Evolutionary conservation across 257 asterid genomes (phyloP), one percentile per base, ranked within the genome.

Genomic region (Fraxinus americana): DNA sequence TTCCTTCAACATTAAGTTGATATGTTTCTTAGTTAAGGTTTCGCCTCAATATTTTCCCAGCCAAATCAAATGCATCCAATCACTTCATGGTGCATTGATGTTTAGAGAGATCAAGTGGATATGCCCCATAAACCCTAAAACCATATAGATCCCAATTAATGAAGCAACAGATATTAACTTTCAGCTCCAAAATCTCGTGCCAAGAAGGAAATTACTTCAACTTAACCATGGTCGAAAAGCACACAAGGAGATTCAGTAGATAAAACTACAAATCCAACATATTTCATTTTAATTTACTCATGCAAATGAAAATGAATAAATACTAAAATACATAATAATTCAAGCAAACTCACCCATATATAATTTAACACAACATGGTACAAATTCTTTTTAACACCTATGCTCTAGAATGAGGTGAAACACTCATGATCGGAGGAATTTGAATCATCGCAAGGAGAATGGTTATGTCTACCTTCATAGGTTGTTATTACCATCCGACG

Each of bases 391-490:
- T 7, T 38, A 21, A 61, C 68, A 23, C 25, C 32, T 61, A 61
- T 61, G 34, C 32, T 23, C 68, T 61, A 61, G 68, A 88, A 90
- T 0, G 95, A 85, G 50, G 92, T 85, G 87, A 91, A 91, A 81
- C 98, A 88, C 72, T 92, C 98, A 29, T 88, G 92, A 25, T 94
- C 96, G 5, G 94, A 84, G 41, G 98, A 90, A 85, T 91, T 92
- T 10, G 96, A 89, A 36, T 94, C 98, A 80, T 92, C 98, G 71
- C 89, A 91, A 10, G 99, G 99, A 74, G 97, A 77, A 81, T 95
- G 99, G 86, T 88, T 93, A 86, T 95, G 99, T 70, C 99, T 79
- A 63, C 99, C 99, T 91, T 95, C 99, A 67, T 95, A 93, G 29
- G 99, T 95, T 23, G 99, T 95, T 52, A 95, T 95, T 4, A 95